Percentiles rank a stretch among this genome's conserved stretches.
Conservation (phyloP, 495 filamentous ascomycete genomes). For the Staphylotrichum tortipilum region DNA sequence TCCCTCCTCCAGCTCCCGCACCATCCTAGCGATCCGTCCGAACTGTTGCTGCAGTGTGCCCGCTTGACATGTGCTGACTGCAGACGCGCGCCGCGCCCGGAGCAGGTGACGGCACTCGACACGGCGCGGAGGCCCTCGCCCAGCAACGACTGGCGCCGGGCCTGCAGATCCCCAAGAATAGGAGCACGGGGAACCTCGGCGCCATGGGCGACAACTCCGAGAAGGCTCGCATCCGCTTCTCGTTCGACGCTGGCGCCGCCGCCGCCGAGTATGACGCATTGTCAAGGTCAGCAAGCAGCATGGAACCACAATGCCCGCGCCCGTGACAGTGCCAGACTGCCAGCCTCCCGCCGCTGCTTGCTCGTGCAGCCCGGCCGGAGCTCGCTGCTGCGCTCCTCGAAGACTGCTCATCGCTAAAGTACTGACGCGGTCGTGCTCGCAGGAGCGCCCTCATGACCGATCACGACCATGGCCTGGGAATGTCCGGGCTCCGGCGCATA, state of each 20-base stretch:
- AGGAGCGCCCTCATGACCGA: slow-evolving; percentile 48
- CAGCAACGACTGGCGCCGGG: slow-evolving; percentile 27
- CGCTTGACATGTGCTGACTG: slow-evolving; percentile 15
- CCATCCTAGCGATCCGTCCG: too few species aligned
- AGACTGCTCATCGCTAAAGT: background rate
- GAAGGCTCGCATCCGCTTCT: slow-evolving; percentile 43
- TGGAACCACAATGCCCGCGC: too few species aligned
- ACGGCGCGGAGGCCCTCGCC: slow-evolving; percentile 28
- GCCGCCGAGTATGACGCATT: slow-evolving; percentile 43
- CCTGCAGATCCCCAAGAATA: slow-evolving; percentile 52
- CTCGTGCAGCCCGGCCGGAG: too few species aligned
- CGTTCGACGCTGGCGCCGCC: slow-evolving; percentile 44
- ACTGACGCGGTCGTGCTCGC: slow-evolving; percentile 22
- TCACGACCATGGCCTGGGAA: slow-evolving; percentile 49
- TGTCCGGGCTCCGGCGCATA: slow-evolving; percentile 83
- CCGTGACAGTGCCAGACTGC: too few species aligned
- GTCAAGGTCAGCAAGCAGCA: slow-evolving; percentile 39
- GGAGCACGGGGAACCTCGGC: slow-evolving; percentile 54
- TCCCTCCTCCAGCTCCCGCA: too few species aligned
- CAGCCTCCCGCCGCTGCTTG: too few species aligned
- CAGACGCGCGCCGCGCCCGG: slow-evolving; percentile 5
- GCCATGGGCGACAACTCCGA: slow-evolving; percentile 33
- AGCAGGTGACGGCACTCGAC: slow-evolving; percentile 37
- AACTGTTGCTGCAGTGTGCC: too few species aligned
- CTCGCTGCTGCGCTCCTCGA: background rate